These are phyloP conservation scores for Solanum acaule DNA, from an alignment of 257 asterid species.

Conservation along the genomic window DNA sequence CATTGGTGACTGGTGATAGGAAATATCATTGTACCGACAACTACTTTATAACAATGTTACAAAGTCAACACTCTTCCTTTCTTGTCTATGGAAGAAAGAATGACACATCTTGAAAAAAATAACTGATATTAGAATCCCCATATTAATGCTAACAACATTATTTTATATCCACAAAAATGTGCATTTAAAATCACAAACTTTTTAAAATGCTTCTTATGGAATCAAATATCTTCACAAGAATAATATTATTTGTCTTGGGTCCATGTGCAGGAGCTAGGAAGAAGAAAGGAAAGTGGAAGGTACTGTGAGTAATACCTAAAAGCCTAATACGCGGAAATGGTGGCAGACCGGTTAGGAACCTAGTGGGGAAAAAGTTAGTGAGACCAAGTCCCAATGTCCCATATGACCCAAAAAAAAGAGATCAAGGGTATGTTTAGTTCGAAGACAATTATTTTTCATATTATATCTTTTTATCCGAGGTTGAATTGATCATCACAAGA, in stretches of 20 bases:
- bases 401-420: not conserved
- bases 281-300: not conserved
- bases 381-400: not conserved
- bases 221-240: not conserved
- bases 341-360: not conserved
- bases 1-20: not conserved
- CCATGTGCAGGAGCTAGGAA: not conserved
- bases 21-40: not conserved
- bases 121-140: not conserved
- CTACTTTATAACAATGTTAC: not conserved
- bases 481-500: too few species aligned
- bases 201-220: not conserved
- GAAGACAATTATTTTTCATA: not conserved
- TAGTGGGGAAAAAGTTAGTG: not conserved
- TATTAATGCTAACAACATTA: not conserved
- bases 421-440: not conserved
- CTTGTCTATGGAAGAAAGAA: not conserved
- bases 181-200: not conserved
- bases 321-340: not conserved
- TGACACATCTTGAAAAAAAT: not conserved
- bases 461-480: not conserved
- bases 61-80: not conserved
- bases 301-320: not conserved
- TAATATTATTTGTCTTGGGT: not conserved
- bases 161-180: not conserved